These are phyloP conservation scores for Exophiala oligosperma DNA, from an alignment of 2,329 filamentous ascomycete species.

Conservation along the genomic window DNA sequence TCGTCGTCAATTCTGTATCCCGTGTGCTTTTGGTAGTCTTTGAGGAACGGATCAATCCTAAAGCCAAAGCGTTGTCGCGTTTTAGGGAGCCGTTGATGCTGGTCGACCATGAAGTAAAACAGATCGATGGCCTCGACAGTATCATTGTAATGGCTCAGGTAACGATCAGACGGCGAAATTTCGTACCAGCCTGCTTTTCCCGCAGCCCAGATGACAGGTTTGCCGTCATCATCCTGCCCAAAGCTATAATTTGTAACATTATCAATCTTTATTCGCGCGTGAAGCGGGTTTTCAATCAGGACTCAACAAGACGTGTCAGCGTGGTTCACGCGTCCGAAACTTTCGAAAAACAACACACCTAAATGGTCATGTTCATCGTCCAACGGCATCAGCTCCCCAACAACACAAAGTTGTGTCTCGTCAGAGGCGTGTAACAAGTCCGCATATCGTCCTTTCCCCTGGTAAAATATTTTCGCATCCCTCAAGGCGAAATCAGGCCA, in stretches of 20 bases:
- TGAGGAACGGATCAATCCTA: slow-evolving; percentile 28
- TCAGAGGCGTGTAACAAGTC: slow-evolving; percentile 58
- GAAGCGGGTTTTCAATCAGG: slow-evolving; percentile 35
- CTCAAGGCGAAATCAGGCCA: slow-evolving; percentile 61
- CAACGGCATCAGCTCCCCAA: slow-evolving; percentile 50
- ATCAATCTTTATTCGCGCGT: slow-evolving; percentile 45
- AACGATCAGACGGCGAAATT: slow-evolving; percentile 55
- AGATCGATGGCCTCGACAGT: slow-evolving; percentile 61
- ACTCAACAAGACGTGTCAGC: slow-evolving; percentile 36
- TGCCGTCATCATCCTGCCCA: slow-evolving; percentile 55
- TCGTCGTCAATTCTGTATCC: slow-evolving; percentile 38
- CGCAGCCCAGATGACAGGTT: slow-evolving; percentile 60
- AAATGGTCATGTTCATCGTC: slow-evolving; percentile 46
- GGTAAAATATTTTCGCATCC: slow-evolving; percentile 54
- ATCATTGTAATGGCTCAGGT: slow-evolving; percentile 50
- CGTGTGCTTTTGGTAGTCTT: slow-evolving; percentile 30
- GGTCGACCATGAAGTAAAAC: slow-evolving; percentile 63
- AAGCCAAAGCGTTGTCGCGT: slow-evolving; percentile 28
- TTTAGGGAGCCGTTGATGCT: slow-evolving; percentile 43
- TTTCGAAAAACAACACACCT: slow-evolving; percentile 34
- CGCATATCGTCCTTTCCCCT: slow-evolving; percentile 50
- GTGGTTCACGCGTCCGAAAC: slow-evolving; percentile 30
- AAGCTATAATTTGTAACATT: slow-evolving; percentile 52
- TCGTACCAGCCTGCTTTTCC: slow-evolving; percentile 64
- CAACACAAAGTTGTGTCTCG: slow-evolving; percentile 56